Conservation (phyloP, 192 early-diverging fungal species). For the Cetraspora pellucida region DNA sequence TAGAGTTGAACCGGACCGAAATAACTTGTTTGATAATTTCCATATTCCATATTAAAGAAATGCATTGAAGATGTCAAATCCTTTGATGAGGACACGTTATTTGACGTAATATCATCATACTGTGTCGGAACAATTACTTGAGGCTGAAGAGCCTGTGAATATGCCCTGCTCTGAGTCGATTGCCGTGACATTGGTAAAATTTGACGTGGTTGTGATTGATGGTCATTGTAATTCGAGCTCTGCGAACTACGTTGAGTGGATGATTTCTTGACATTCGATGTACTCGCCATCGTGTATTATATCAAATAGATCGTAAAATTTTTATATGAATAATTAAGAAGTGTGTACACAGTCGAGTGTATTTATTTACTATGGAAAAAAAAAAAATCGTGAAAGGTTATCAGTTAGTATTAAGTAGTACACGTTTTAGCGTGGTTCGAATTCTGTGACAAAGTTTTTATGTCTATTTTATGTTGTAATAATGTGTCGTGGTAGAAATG, state of each 20-base stretch:
- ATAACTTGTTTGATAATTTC: slow-evolving; percentile 1
- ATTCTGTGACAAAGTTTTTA: not conserved
- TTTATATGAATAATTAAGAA: not conserved
- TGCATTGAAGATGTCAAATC: not conserved
- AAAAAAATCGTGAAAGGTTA: not conserved
- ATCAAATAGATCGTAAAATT: not conserved
- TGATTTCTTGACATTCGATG: slow-evolving; percentile 19
- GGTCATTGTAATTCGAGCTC: not conserved
- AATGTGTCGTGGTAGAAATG: not conserved
- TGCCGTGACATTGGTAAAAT: slow-evolving; percentile 9
- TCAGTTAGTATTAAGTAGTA: not conserved
- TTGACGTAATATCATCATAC: slow-evolving; percentile 1
- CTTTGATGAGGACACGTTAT: not conserved
- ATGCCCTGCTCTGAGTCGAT: not conserved
- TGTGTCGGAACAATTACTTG: slow-evolving; percentile 27
- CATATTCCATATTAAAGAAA: not conserved
- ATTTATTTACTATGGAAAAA: not conserved
- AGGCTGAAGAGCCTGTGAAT: slow-evolving; percentile 5
- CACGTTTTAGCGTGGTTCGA: not conserved
- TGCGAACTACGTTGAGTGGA: not conserved
- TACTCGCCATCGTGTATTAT: slow-evolving; percentile 20
- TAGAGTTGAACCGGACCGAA: not conserved
- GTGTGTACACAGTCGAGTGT: not conserved
- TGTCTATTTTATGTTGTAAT: not conserved
- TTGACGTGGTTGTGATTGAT: not conserved